These are phyloP conservation scores for Kickxella alabastrina DNA, from an alignment of 192 early-diverging fungal genomes.

Conservation along the genomic window DNA sequence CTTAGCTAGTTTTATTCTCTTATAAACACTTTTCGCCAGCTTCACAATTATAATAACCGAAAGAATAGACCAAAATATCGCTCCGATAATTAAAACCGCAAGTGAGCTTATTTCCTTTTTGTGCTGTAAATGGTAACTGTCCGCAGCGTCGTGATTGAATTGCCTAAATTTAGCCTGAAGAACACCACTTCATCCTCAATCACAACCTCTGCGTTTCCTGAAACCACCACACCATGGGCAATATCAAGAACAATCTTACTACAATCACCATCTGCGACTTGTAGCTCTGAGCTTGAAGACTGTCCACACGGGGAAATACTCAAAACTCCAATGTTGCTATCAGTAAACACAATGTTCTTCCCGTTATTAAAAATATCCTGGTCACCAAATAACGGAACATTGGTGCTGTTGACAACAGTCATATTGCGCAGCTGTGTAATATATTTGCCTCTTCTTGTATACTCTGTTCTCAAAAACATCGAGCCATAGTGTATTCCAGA, in stretches of 20 bases:
- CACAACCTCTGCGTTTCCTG: constrained; percentile 16
- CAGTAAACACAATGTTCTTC: constrained; percentile 16
- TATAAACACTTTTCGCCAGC: too few species aligned
- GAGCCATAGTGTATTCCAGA: constrained; percentile 12
- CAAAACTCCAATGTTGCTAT: constrained; percentile 42
- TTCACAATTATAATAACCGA: constrained; percentile 12
- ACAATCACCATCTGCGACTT: constrained; percentile 16
- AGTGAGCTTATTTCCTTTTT: neutral
- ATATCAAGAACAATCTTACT: constrained; percentile 25
- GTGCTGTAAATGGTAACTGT: constrained; percentile 41
- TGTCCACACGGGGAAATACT: constrained; percentile 29
- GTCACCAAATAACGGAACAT: constrained; percentile 27
- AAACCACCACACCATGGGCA: constrained; percentile 13
- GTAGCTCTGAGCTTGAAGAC: constrained; percentile 8
- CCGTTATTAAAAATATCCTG: constrained; percentile 21
- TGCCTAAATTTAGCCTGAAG: constrained; percentile 30
- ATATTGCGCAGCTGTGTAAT: constrained; percentile 32
- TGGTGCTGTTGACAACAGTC: constrained; percentile 33
- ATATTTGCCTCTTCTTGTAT: constrained; percentile 16
- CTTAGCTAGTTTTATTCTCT: too few species aligned
- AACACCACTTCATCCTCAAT: constrained; percentile 30
- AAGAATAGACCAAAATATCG: constrained; percentile 22
- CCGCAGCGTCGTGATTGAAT: constrained; percentile 10
- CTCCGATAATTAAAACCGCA: constrained; percentile 24
- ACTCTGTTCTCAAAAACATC: constrained; percentile 8